phyloP scores from a whole-genome alignment of 2,329 filamentous ascomycete species.

The Hymenoscyphus infarciens region DNA sequence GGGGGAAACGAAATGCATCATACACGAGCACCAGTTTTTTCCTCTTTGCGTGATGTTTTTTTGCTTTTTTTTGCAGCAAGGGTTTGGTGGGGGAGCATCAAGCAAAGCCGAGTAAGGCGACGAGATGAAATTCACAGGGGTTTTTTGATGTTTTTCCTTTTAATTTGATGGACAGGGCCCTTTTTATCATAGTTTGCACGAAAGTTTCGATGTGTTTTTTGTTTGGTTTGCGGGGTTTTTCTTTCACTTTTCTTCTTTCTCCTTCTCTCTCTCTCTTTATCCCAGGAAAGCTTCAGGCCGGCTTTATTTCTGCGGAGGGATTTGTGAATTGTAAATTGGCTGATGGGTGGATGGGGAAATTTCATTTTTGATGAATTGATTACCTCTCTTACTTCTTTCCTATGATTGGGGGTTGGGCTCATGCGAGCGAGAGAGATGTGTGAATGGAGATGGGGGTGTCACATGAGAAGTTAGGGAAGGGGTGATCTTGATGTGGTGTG shows the following conservation, averaged over 20 bases:
- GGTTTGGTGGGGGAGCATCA: neutral
- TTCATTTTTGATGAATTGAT: neutral
- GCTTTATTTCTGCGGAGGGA: neutral
- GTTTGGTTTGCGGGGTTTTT: neutral
- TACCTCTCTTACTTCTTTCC: neutral
- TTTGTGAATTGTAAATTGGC: slow-evolving; percentile 3
- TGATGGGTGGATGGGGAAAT: neutral
- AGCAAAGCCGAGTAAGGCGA: slow-evolving; percentile 1
- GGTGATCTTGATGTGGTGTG: neutral
- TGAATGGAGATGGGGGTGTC: neutral
- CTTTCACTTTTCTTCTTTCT: neutral
- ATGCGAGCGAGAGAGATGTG: neutral
- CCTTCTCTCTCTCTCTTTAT: neutral
- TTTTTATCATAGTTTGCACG: neutral
- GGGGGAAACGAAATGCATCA: slow-evolving; percentile 3
- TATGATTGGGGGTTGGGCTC: neutral
- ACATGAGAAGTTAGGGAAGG: neutral
- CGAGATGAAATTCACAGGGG: neutral
- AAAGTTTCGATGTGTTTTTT: neutral
- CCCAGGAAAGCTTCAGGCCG: neutral
- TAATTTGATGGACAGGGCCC: neutral
- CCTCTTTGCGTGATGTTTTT: neutral
- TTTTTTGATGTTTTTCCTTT: neutral
- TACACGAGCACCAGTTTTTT: slow-evolving; percentile 2
- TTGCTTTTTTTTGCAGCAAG: neutral